Evolutionary conservation across 2,329 filamentous ascomycete species (phyloP), one percentile per base, ranked within the genome.

Genomic region (Aquanectria penicillioides): DNA sequence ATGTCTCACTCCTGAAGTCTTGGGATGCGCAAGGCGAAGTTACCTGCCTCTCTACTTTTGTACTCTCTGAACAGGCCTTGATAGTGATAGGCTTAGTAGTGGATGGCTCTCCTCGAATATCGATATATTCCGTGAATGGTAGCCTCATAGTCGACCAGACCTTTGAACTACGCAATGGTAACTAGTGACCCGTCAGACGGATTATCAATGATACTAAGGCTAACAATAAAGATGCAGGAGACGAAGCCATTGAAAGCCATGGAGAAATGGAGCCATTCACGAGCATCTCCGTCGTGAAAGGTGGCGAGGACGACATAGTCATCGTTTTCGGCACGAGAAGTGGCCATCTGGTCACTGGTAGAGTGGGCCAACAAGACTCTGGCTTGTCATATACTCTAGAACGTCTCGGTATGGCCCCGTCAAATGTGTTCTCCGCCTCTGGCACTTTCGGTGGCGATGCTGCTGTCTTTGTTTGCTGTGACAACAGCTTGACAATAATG

Each of bases 311-410:
- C 11, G 69, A 66, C 6, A 65, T 71, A 0, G 67, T 75, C 12
- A 47, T 86, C 2, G 67, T 80, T 5, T 67, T 78, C 8, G 85
- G 85, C 8, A 85, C 82, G 22, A 78, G 83, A 49, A 81, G 81
- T 54, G 85, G 85, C 2, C 78, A 83, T 29, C 69, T 86, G 2
- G 69, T 84, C 23, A 82, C 76, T 0, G 51, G 83, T 22, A 65
- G 65, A 13, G 34, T 74, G 6, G 64, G 60, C 5, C 57, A 53
- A 18, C 37, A 66, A 7, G 50, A 57, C 3, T 55, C 64, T 1
- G 61, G 71, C 12, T 61, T 72, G 22, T 59, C 60, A 5, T 72
- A 77, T 15, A 64, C 56, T 8, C 50, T 66, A 6, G 73, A 79
- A 49, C 73, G 69, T 8, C 53, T 81, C 17, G 78, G 77, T 2